Evolutionary conservation across 768 basidiomycete genomes (phyloP), one percentile per base, ranked within the genome.

Genomic region (Collybiopsis luxurians): DNA sequence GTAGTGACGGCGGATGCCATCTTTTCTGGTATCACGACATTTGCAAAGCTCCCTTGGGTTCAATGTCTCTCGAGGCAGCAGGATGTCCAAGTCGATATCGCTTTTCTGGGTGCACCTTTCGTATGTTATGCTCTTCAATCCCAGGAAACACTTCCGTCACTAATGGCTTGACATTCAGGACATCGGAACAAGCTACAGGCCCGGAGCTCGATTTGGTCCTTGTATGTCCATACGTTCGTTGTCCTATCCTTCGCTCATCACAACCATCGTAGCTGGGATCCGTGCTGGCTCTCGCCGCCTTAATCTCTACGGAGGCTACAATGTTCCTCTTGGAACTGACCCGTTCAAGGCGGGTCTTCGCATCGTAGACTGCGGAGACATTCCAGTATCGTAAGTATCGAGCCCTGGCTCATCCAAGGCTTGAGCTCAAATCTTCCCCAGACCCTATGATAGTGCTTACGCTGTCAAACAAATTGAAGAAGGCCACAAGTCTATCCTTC

Each of bases 141-240:
- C 49, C 42, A 45, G 28, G 10, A 43, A 17, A 39, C 10, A 44
- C 42, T 39, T 11, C 15, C 38, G 40, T 26, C 17, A 12, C 50
- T 26, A 21, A 19, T 31, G 28, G 27, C 5, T 26, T 53, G 43
- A 39, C 36, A 43, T 50, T 23, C 48, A 86, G 84, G 85, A 89
- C 55, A 87, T 86, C 23, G 84, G 82, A 0, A 88, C 89, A 4
- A 87, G 87, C 46, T 92, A 90, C 68, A 79, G 90, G 6, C 87
- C 89, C 1, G 92, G 92, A 36, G 92, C 92, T 30, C 82, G 92
- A 13, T 94, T 94, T 59, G 92, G 92, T 6, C 92, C 91, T 49
- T 70, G 73, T 74, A 56, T 13, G 56, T 42, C 55, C 31, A 19
- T n/a, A 19, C 38, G 11, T 43, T 19, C 21, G 17, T 44, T 58